A percentile compares a stretch with the other conserved stretches of the same genome.
phyloP scores from a whole-genome alignment of 163 green algal species.

The Picocystis sp. region DNA sequence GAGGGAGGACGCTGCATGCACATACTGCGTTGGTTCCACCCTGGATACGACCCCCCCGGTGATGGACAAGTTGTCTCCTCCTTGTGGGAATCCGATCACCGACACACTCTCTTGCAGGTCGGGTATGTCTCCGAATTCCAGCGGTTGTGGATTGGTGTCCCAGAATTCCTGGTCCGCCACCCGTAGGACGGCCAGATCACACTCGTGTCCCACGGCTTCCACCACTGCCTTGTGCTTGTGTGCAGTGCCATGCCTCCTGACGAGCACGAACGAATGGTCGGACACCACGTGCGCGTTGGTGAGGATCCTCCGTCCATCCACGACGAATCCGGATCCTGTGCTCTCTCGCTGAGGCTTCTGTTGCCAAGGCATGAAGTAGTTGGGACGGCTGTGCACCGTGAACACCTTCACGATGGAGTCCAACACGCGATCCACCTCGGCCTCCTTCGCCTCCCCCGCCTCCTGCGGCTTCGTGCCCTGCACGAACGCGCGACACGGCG shows the following conservation, averaged over 20 bases:
- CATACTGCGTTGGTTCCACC: slow-evolving; percentile 40
- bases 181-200: slow-evolving; percentile 50
- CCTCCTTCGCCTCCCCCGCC: no score
- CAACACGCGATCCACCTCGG: background rate
- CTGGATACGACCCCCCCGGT: slow-evolving; percentile 50
- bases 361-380: slow-evolving; percentile 74
- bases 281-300: slow-evolving; percentile 63
- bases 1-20: slow-evolving; percentile 32
- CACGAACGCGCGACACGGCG: no score
- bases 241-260: slow-evolving; percentile 36
- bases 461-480: no score
- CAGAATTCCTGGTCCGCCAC: slow-evolving; percentile 42
- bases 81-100: slow-evolving; percentile 38
- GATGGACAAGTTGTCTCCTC: slow-evolving; percentile 34
- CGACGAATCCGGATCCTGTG: slow-evolving; percentile 26
- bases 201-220: slow-evolving; percentile 38
- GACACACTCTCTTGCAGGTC: slow-evolving; percentile 30
- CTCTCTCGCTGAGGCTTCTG: slow-evolving; percentile 52
- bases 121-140: slow-evolving; percentile 34
- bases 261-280: slow-evolving; percentile 25
- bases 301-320: slow-evolving; percentile 28
- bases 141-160: slow-evolving; percentile 18
- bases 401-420: slow-evolving; percentile 51
- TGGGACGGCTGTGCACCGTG: slow-evolving; percentile 45
- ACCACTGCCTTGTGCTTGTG: slow-evolving; percentile 24